phyloP scores from a whole-genome alignment of 768 basidiomycete genomes.

The Lactarius hatsudake region DNA sequence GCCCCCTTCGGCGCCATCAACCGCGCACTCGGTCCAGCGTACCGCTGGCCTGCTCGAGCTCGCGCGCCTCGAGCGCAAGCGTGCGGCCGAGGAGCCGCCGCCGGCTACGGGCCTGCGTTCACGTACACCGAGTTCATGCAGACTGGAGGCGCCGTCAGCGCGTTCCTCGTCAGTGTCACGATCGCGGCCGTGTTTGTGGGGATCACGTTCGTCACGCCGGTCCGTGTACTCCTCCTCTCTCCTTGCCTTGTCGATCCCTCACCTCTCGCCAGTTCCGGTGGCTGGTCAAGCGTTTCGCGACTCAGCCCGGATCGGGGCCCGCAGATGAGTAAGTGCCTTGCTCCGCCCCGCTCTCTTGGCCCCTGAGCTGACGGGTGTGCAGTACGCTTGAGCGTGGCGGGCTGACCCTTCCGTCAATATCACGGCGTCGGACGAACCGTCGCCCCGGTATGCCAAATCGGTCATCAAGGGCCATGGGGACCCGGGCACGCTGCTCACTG shows the following conservation, averaged over 20 bases:
- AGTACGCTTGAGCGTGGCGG: conserved; percentile 61
- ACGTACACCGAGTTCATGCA: conserved; percentile 70
- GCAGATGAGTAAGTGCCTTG: conserved; percentile 52
- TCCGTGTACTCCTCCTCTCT: conserved; percentile 23
- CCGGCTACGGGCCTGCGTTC: conserved; percentile 66
- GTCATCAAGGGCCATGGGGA: conserved; percentile 68
- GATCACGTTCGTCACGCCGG: conserved; percentile 31
- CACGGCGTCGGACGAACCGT: conserved; percentile 50
- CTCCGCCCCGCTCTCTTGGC: too few relatives aligned
- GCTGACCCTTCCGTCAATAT: conserved; percentile 65
- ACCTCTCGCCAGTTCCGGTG: conserved; percentile 48
- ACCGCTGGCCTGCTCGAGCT: conserved; percentile 52
- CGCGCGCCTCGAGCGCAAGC: conserved; percentile 25
- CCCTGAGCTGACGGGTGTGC: background rate
- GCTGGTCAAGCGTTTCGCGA: conserved; percentile 49
- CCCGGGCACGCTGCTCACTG: conserved; percentile 64
- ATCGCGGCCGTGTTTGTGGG: conserved; percentile 27
- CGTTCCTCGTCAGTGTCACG: conserved; percentile 40
- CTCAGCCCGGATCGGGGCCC: conserved; percentile 60
- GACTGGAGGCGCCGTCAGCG: conserved; percentile 40
- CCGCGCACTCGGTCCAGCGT: conserved; percentile 50
- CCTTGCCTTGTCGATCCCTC: background rate
- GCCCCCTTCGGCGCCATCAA: conserved; percentile 45
- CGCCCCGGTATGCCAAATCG: conserved; percentile 52
- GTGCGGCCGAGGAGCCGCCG: conserved; percentile 1